Evolutionary conservation across 148 eudicot species (phyloP).

Genomic region (Diospyros lotus): DNA sequence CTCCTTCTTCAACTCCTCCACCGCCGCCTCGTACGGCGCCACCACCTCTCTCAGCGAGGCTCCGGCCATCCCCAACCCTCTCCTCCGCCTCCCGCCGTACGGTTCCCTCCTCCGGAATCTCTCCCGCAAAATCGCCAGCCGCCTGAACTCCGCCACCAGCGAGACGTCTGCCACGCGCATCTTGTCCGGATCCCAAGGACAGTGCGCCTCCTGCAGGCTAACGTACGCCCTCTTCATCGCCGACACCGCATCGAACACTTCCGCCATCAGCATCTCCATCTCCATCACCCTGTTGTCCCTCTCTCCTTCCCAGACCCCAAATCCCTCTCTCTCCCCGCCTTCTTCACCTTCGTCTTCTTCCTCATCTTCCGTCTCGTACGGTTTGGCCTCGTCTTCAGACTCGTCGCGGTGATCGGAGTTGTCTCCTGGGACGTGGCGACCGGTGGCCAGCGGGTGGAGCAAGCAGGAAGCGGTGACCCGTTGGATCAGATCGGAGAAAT

Average conservation of each 20-base stretch:
- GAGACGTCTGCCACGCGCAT: constrained; percentile 79
- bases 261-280: constrained; percentile 38
- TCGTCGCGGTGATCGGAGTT: constrained; percentile 12
- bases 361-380: constrained; percentile 10
- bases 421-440: constrained; percentile 31
- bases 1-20: constrained; percentile 73
- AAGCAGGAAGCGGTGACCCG: constrained; percentile 88
- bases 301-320: constrained; percentile 12
- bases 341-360: neutral
- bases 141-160: constrained; percentile 79
- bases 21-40: constrained; percentile 92
- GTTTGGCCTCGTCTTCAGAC: constrained; percentile 22
- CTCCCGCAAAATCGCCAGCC: constrained; percentile 72
- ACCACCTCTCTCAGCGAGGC: constrained; percentile 48
- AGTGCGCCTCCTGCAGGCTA: constrained; percentile 69
- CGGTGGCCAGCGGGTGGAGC: constrained; percentile 66
- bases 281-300: constrained; percentile 17
- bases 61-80: too few relatives aligned
- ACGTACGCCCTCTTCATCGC: constrained; percentile 73
- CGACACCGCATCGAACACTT: constrained; percentile 73
- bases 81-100: too few relatives aligned
- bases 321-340: constrained; percentile 8
- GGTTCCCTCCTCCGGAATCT: constrained; percentile 45
- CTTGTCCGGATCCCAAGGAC: constrained; percentile 85
- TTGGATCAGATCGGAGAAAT: constrained; percentile 96